Evolutionary conservation across 2,329 filamentous ascomycete genomes (phyloP).

Genomic region (Zymoseptoria ardabiliae): DNA sequence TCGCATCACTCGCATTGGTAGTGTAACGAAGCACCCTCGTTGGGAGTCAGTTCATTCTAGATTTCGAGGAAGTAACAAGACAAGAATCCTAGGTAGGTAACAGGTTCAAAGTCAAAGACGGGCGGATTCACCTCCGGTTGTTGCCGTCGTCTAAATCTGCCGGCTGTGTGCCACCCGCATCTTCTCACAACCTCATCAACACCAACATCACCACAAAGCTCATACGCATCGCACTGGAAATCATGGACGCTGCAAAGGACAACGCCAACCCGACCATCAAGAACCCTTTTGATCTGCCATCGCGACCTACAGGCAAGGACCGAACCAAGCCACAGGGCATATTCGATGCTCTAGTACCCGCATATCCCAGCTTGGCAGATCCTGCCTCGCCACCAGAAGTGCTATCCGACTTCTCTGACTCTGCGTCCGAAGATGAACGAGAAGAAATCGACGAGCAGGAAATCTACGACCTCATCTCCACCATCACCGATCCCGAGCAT

Average conservation of each 20-base stretch:
- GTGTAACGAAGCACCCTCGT: too few relatives aligned
- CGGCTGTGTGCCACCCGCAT: not conserved
- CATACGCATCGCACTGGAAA: conserved; percentile 2
- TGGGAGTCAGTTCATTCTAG: too few relatives aligned
- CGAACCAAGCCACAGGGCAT: conserved; percentile 42
- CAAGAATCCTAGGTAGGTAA: too few relatives aligned
- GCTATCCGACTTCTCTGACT: conserved; percentile 35
- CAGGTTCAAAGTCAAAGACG: too few relatives aligned
- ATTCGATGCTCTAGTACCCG: conserved; percentile 47
- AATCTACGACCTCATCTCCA: conserved; percentile 91
- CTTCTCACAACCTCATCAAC: not conserved
- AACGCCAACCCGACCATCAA: conserved; percentile 94
- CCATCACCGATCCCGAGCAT: conserved; percentile 94
- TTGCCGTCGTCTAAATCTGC: not conserved
- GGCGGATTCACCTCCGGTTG: not conserved
- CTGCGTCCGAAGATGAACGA: conserved; percentile 53
- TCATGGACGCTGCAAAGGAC: conserved; percentile 41
- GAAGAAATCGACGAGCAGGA: conserved; percentile 96
- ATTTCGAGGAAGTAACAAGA: too few relatives aligned
- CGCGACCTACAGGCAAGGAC: conserved; percentile 46
- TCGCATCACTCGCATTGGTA: too few relatives aligned
- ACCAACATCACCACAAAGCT: not conserved
- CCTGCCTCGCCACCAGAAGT: conserved; percentile 24
- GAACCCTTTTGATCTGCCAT: conserved; percentile 80
- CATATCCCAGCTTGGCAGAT: conserved; percentile 40